Base-by-base conservation (phyloP, 2,329 filamentous ascomycete species). In the Ophiostoma ips region DNA sequence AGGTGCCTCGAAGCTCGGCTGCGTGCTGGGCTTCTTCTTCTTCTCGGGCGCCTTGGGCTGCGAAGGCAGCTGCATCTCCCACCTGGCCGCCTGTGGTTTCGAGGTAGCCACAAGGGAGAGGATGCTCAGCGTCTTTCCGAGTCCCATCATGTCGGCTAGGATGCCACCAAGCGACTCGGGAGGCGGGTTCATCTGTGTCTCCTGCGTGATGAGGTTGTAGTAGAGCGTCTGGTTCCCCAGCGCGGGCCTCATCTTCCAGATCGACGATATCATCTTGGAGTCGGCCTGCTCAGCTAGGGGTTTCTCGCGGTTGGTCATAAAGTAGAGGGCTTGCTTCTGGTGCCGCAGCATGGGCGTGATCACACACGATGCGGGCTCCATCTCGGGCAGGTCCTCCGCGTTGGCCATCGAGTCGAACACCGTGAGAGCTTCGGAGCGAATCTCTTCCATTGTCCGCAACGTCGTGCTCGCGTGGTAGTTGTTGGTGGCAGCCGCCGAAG, bases 291-390 rank as follows among this genome's bases (percentile, higher is more conserved):
- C 73, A n/a, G 71, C 70, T 12, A 76, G 71, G 0, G 78, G 75
- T 46, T 78, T 76, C 64, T 96, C 90, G 55, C 86, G 84, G 18
- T 77, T 76, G 10, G 72, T 79, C 83, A 96, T 87, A 62, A 95
- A 96, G 62, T 81, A 79, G 0, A 96, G 73, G 0, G 84, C 90
- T 65, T 95, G 88, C 63, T 87, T 92, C 63, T 96, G 90, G 65
- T 96, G 90, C 52, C 75, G 74, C 38, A 95, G 77, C 16, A 96
- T 68, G 28, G 77, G 71, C 0, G 82, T 88, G 50, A 74, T 72
- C 49, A 92, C 73, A 7, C 69, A 64, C 2, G 67, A 55, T 49
- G 78, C 72, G 0, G 86, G 75, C 4, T 90, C 80, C 68, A 83
- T 79, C 56, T 82, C 76, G 0, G 84, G 84, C 7, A 96, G 68